Conservation (phyloP, 2,329 filamentous ascomycete species). For the Didymella glomerata region DNA sequence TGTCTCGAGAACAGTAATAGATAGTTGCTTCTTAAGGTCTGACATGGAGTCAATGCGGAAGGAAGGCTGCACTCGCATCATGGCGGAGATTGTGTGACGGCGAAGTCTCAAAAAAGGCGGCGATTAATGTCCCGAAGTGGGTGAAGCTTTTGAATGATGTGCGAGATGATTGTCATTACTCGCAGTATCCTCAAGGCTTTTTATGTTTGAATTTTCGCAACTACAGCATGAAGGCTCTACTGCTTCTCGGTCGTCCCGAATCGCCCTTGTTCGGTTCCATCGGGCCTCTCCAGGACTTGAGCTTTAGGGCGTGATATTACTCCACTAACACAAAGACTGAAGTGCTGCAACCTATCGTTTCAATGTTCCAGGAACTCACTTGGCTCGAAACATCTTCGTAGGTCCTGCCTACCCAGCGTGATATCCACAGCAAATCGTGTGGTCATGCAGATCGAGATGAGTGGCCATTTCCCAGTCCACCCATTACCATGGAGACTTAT, state of each 20-base stretch:
- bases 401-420: not conserved
- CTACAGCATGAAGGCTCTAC: not conserved
- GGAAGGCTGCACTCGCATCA: not conserved
- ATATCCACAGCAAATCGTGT: not conserved
- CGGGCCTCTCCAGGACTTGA: no score
- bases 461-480: no score
- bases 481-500: no score
- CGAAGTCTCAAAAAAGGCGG: not conserved
- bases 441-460: not conserved
- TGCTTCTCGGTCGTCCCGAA: not conserved
- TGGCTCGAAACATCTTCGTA: not conserved
- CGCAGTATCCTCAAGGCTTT: not conserved
- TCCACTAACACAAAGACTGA: not conserved
- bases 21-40: not conserved
- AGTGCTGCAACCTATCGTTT: not conserved
- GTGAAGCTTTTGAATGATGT: not conserved
- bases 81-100: not conserved
- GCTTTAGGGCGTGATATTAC: no score
- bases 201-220: not conserved
- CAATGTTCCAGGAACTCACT: not conserved
- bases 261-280: not conserved
- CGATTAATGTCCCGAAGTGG: not conserved
- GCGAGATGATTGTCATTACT: not conserved
- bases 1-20: not conserved
- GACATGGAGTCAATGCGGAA: no score